Evolutionary conservation across 805 yeast species (phyloP).

Genomic region (Kazachstania africana): DNA sequence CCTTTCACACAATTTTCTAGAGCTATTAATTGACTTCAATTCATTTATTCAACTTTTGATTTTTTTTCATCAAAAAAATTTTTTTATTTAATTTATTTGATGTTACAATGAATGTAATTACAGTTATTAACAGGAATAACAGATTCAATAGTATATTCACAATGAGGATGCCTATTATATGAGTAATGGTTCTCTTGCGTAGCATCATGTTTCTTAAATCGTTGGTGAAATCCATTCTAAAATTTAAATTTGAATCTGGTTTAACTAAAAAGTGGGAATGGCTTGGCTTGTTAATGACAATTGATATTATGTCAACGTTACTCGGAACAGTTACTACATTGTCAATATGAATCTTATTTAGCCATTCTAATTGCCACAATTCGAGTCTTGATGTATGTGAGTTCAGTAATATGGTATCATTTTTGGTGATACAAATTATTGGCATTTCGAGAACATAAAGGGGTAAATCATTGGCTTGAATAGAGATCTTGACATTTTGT

Average conservation of each 20-base stretch:
- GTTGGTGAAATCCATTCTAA: conserved; percentile 18
- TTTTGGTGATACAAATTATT: background rate
- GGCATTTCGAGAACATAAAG: no score
- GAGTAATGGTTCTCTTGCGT: conserved; percentile 13
- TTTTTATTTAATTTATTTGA: no score
- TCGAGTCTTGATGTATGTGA: conserved; percentile 2
- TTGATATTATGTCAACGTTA: conserved; percentile 1
- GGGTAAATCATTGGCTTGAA: background rate
- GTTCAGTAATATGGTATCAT: background rate
- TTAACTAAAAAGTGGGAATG: background rate
- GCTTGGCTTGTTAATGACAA: background rate
- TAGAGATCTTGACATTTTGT: background rate
- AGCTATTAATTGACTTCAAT: no score
- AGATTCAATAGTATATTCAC: conserved; percentile 10
- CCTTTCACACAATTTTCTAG: background rate
- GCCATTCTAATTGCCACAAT: conserved; percentile 13
- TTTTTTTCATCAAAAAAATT: background rate
- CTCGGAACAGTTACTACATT: conserved; percentile 8
- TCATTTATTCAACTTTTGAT: background rate
- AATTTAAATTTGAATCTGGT: conserved; percentile 12
- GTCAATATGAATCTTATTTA: conserved; percentile 11
- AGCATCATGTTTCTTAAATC: conserved; percentile 23
- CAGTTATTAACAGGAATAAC: conserved; percentile 11
- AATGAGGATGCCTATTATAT: conserved; percentile 13
- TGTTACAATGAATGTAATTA: conserved; percentile 7